phyloP scores from a whole-genome alignment of 2,329 filamentous ascomycete species.

The Aspergillus amoenus region DNA sequence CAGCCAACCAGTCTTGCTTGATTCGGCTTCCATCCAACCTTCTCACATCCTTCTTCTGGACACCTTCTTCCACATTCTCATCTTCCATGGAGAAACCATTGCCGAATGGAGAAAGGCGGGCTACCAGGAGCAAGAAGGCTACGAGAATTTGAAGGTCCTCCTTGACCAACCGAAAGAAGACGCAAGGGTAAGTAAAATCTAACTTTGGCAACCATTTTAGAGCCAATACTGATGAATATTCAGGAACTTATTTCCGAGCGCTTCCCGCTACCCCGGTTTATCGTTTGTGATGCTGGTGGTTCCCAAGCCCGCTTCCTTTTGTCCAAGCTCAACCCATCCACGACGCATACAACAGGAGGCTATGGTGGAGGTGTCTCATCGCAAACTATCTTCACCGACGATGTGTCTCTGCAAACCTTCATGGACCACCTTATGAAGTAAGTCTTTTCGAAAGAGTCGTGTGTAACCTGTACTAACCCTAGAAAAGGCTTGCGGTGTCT shows the following conservation, averaged over 20 bases:
- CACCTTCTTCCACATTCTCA: conserved; percentile 99
- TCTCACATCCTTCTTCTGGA: conserved; percentile 92
- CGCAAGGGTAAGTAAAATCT: conserved; percentile 67
- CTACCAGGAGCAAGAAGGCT: conserved; percentile 96
- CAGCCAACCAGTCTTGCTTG: conserved; percentile 86
- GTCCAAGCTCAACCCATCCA: conserved; percentile 95
- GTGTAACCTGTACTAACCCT: conserved; percentile 25
- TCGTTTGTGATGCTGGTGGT: conserved; percentile 96
- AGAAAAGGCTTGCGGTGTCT: conserved; percentile 48
- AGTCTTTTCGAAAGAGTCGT: conserved; percentile 35
- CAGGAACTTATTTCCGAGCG: conserved; percentile 95
- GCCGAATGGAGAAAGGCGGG: conserved; percentile 97
- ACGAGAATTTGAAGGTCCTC: conserved; percentile 88
- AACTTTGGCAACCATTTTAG: background rate
- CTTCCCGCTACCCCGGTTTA: conserved; percentile 97
- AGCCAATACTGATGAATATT: conserved; percentile 36
- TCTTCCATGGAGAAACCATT: conserved; percentile 97
- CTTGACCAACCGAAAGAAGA: conserved; percentile 95
- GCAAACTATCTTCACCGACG: conserved; percentile 98
- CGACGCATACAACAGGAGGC: conserved; percentile 88
- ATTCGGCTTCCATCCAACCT: conserved; percentile 93
- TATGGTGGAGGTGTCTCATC: conserved; percentile 89
- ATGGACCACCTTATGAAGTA: conserved; percentile 99
- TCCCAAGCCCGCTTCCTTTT: conserved; percentile 96
- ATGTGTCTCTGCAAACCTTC: conserved; percentile 96